Base-by-base conservation (phyloP, 352 stramenopile species). In the Globisporangium barbulae region DNA sequence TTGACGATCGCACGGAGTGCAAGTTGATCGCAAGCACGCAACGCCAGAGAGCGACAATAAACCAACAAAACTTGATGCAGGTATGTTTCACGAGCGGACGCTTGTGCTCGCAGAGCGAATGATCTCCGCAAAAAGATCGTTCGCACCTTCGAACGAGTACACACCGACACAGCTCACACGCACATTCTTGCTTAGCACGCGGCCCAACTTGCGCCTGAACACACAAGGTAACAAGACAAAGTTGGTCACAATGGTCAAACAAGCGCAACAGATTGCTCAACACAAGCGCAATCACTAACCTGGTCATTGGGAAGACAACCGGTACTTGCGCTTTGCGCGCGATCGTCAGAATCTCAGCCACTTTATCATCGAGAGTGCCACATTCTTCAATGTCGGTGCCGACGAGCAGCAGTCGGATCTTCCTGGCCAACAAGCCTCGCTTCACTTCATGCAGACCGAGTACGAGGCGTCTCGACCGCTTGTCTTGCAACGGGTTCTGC, bases 81-180 rank as follows among this genome's bases (percentile, higher is more conserved):
- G 31, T 7, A 13, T 2, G 9, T 41, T 56, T 56, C 49, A 56
- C 49, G 49, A 39, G 30, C 25, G 28, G 6, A 17, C 2, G 8
- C 15, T 41, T 15, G 28, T 15, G 28, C 28, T 56, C 48, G 12
- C 6, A 8, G 12, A 13, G 28, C 28, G 39, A 17, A 86, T 28
- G 31, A 89, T 74, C 12, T 83, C 58, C 25, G 74, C 68, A 56
- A 79, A 96, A n/a, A 95, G 65, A 12, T 98, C 90, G 63, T 98
- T 87, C 1, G 94, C 97, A n/a, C 96, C 96, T 55, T 99, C 93
- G 17, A 94, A 79, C 41, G 91, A 98, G 79, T 98, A 97, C 2
- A 99, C 77, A 12, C 93, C 97, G 17, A 99, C 83, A 42, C 96
- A 97, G 63, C 91, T 97, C 30, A 98, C 85, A 44, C 97, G 96